Evolutionary conservation across 2,329 filamentous ascomycete genomes (phyloP).

Genomic region (Colletotrichum zoysiae): DNA sequence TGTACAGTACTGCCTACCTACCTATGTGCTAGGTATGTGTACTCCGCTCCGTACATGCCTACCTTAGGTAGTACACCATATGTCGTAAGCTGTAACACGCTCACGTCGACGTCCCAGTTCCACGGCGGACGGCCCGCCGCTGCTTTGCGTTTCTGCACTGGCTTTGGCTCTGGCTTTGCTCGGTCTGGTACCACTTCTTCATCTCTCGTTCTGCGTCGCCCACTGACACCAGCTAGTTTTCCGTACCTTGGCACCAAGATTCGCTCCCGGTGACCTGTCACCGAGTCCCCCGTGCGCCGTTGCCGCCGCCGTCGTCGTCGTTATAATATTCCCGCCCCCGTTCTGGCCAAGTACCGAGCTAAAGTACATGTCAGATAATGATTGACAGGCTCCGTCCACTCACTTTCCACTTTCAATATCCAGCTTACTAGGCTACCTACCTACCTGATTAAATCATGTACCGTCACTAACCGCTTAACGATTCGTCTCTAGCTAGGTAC

Average conservation of each 20-base stretch:
- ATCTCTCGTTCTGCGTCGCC: neutral
- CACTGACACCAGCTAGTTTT: neutral
- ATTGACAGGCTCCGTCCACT: slow-evolving; percentile 30
- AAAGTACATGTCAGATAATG: slow-evolving; percentile 12
- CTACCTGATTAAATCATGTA: slow-evolving; percentile 24
- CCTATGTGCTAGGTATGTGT: too few species aligned
- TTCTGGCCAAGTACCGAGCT: neutral
- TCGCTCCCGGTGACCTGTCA: neutral
- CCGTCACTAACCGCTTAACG: neutral
- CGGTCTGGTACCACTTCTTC: slow-evolving; percentile 2
- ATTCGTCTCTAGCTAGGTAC: slow-evolving; percentile 4
- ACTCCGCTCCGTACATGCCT: too few species aligned
- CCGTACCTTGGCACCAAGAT: neutral
- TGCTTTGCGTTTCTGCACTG: neutral
- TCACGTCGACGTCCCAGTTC: neutral
- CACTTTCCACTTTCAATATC: slow-evolving; percentile 29
- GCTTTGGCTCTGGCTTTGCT: neutral
- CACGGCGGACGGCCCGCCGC: neutral
- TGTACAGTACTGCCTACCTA: too few species aligned
- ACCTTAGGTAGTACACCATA: too few species aligned
- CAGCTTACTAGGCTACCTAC: slow-evolving; percentile 24
- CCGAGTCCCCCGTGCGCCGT: neutral
- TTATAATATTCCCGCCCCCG: slow-evolving; percentile 3
- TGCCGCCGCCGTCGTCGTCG: neutral
- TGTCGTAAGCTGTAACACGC: neutral